Evolutionary conservation across 2,329 filamentous ascomycete species (phyloP), one percentile per base, ranked within the genome.

Genomic region (Mycosphaerella sp.): DNA sequence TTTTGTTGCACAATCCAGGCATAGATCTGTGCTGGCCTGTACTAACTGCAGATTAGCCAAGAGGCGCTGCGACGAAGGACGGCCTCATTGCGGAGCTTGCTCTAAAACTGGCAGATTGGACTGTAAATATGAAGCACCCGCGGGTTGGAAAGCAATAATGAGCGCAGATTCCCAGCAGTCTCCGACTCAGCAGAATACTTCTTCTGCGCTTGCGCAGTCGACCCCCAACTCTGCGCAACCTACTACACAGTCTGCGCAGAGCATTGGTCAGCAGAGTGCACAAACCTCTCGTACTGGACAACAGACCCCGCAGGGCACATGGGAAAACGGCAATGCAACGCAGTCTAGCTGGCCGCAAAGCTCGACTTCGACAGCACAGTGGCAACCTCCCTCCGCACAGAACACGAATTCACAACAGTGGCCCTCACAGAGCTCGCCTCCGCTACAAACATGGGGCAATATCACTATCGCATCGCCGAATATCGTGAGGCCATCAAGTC

Each of bases 1-100:
- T 32, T 46, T 36, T 17, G 41, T 39, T 6, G 39, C 40, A 21
- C 36, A 14, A 10, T 47, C 12, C 29, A 39, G 5, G 29, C 41
- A 49, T 17, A 34, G 51, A 38, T 47, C 47, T 6, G 29, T 39
- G 36, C 40, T 52, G n/a, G 54, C 49, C 34, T 54, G 54, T 26
- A 53, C 46, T 17, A 53, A 53, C 44, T 56, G 54, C 40, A 51
- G 50, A 4, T 31, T 46, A 17, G 50, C 45, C 2, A 59, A 51
- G 21, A 42, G 17, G 29, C 38, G 54, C 46, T 62, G 58, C 44
- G 58, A 62, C 39, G 56, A 61, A 51, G 55, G 46, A 12, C 53
- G 51, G 21, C 48, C 48, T 9, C 56, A 51, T 26, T 60, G 58
- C 42, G 50, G 38, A 10, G 12, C 57, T 5, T 62, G 60, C 21